Base-by-base conservation (phyloP, 1,284 basidiomycete species). In the Rhodotorula sp. region DNA sequence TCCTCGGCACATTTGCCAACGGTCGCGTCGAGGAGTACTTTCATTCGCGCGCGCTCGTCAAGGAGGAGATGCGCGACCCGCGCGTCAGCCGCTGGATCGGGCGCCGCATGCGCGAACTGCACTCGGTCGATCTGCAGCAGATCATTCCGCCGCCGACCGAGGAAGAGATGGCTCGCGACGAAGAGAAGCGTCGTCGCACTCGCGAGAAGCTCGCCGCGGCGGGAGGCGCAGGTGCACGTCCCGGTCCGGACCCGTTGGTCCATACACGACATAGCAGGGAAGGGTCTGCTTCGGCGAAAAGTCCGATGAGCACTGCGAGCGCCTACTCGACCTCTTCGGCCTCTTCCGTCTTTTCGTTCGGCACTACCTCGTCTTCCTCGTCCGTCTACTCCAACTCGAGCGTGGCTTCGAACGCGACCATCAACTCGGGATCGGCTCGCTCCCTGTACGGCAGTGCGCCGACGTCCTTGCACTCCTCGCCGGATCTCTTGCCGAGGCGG, bases 11-110 rank as follows among this genome's bases (percentile, higher is more conserved):
- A 1, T 96, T 97, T 81, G 85, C 87, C 76, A 97, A 97, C 80
- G 94, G 94, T 49, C 88, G 94, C 53, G 83, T 96, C 61, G 94
- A 96, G 82, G 90, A 96, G 80, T 95, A 91, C 82, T 95, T 96
- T 80, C 87, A 93, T 70, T 93, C 92, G 26, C 85, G 87, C 44
- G 89, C 92, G 1, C 84, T 96, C 59, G 88, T 87, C 0, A 84
- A 90, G 15, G 79, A 84, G 51, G 91, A 95, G 79, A 84, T 96
- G 73, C 86, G 91, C 58, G 86, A 91, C 73, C 86, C 87, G 26
- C 81, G 83, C 69, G 86, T 89, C 70, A 93, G 91, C 79, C 83
- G 86, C 46, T 91, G 89, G 86, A 93, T 96, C 74, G 93, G 88
- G 29, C 86, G 89, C 37, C 86, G 93, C 30, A 96, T 96, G 94